Base-by-base conservation (phyloP, 2,329 filamentous ascomycete species). In the Trichoderma harzianum region DNA sequence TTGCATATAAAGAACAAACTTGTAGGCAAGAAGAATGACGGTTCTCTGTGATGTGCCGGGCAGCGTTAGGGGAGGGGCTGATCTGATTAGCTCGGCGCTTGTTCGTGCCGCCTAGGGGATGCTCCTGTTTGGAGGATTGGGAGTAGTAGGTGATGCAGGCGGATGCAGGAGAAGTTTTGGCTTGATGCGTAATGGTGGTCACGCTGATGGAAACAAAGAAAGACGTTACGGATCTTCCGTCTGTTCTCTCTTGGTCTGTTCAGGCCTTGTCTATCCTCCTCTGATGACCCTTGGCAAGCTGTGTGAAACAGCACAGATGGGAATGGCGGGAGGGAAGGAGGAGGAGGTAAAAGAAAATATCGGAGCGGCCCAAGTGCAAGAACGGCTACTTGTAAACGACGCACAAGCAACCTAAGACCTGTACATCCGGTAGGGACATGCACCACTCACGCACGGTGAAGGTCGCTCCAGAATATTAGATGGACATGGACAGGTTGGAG, bases 51-150 rank as follows among this genome's bases (percentile, higher is more conserved):
- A 73, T 62, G 30, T 55, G 62, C 62, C 69, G 78, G 73, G 73
- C 73, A 71, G 74, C 69, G 74, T 76, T 69, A 76, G 74, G 74
- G 75, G 77, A 76, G 77, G 76, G 78, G 78, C 75, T 60, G 65
- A 67, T 67, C 64, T 69, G 67, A 62, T 69, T 78, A 77, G 78
- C 75, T 76, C 76, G 75, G 78, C 76, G 78, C 78, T 79, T 79
- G 76, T 71, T 67, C 65, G 72, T 43, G 61, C 68, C 62, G 69
- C 66, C 55, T 63, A 55, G 47, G 63, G 57, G 47, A 67, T 32
- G 64, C 57, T 62, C 34, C 39, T 70, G 57, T 62, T 69, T 57
- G 71, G 57, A 68, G 61, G 24, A 47, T 66, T 32, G 39, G 70
- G 63, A 61, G 61, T 57, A 65, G 21, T 61, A 30, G 60, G 39